A percentile compares a stretch with the other conserved stretches of the same genome.
Conservation (phyloP, 2,329 filamentous ascomycete genomes). For the Cercospora janseana region DNA sequence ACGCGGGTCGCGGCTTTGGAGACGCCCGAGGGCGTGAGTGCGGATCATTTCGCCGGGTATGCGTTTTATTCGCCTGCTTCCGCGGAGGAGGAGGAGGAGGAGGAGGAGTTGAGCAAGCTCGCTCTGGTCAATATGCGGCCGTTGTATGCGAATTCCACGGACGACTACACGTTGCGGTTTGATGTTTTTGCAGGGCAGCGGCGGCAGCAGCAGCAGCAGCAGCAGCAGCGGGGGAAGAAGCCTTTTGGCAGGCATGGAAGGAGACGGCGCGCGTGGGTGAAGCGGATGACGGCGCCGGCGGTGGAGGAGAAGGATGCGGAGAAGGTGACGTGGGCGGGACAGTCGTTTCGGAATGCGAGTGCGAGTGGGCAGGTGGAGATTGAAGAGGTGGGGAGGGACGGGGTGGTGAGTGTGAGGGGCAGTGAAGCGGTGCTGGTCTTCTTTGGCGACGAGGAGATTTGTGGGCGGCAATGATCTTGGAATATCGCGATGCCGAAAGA, state of each 20-base stretch:
- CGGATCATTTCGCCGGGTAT: slow-evolving; percentile 32
- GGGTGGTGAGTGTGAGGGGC: slow-evolving; percentile 28
- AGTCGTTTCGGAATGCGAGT: slow-evolving; percentile 31
- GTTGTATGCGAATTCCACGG: slow-evolving; percentile 33
- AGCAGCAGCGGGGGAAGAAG: not conserved
- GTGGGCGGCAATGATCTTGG: not conserved
- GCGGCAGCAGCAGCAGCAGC: too few relatives aligned
- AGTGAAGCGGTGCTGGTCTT: slow-evolving; percentile 35
- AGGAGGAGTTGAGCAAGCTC: slow-evolving; percentile 29
- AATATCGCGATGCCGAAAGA: too few relatives aligned
- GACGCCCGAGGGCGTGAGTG: slow-evolving; percentile 23
- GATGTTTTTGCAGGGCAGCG: slow-evolving; percentile 17
- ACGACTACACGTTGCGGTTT: slow-evolving; percentile 27
- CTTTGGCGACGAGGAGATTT: slow-evolving; percentile 24
- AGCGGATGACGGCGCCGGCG: slow-evolving; percentile 32
- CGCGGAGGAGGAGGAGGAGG: too few relatives aligned
- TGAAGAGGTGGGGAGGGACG: slow-evolving; percentile 24
- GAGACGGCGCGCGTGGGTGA: slow-evolving; percentile 22
- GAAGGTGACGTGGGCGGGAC: slow-evolving; percentile 33
- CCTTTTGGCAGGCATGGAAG: slow-evolving; percentile 5
- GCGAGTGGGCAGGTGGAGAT: slow-evolving; percentile 23
- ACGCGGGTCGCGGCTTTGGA: slow-evolving; percentile 28
- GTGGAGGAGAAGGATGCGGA: slow-evolving; percentile 30
- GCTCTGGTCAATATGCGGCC: slow-evolving; percentile 33
- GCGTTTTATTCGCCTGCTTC: slow-evolving; percentile 32